phyloP scores from a whole-genome alignment of 192 early-diverging fungal species.

The Backusella tuberculispora region DNA sequence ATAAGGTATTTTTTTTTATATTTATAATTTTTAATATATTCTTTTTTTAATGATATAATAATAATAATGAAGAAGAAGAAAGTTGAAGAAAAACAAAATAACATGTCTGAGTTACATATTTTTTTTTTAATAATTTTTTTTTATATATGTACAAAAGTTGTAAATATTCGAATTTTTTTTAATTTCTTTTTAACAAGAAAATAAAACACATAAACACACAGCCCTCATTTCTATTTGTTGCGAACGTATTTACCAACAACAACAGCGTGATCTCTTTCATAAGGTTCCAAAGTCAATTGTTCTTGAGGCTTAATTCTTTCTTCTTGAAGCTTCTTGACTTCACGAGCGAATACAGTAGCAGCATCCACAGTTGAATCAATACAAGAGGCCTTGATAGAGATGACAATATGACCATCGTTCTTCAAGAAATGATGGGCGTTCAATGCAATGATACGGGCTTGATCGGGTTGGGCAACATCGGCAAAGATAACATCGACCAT shows the following conservation, averaged over 20 bases:
- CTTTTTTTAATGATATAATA: constrained; percentile 8
- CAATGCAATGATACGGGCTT: constrained; percentile 97
- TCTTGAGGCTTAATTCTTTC: constrained; percentile 92
- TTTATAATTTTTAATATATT: too few species aligned
- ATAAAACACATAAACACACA: too few species aligned
- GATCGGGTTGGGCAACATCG: constrained; percentile 99
- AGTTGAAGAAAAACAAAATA: too few species aligned
- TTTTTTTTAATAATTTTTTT: too few species aligned
- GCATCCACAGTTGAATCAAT: constrained; percentile 99
- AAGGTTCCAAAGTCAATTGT: constrained; percentile 96
- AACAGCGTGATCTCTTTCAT: constrained; percentile 98
- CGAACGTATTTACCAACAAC: constrained; percentile 89
- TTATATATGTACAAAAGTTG: too few species aligned
- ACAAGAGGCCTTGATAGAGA: constrained; percentile 99
- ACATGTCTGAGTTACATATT: too few species aligned
- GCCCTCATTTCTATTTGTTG: too few species aligned
- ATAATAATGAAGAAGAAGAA: background rate
- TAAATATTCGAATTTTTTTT: too few species aligned
- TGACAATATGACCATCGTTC: constrained; percentile 96
- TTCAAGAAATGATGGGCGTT: constrained; percentile 98
- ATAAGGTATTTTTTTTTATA: too few species aligned
- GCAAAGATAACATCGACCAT: constrained; percentile 99
- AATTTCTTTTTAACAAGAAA: too few species aligned
- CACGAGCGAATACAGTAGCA: constrained; percentile 93
- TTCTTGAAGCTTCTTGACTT: constrained; percentile 93